Evolutionary conservation across 768 basidiomycete species (phyloP), one percentile per base, ranked within the genome.

Genomic region (Amanita pseudoporphyria): DNA sequence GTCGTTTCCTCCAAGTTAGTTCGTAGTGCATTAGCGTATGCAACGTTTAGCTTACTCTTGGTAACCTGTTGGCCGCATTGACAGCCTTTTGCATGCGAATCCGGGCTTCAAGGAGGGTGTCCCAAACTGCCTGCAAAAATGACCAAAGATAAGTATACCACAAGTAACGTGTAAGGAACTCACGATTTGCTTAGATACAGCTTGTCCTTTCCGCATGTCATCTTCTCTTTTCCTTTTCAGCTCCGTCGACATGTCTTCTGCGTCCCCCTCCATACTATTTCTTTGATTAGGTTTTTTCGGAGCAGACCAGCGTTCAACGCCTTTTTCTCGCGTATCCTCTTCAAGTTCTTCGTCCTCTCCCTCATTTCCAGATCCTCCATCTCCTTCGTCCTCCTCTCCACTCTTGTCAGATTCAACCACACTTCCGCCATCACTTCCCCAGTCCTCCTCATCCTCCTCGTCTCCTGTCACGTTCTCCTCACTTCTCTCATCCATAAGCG

Each of bases 31-130:
- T 14, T 39, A 12, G 6, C 19, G 21, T 21, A 28, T 19, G 28
- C 7, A 47, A 24, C 4, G 36, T 6, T 26, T 32, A 30, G 66
- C 81, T 56, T 59, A 84, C 89, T 30, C 55, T 59, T 30, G 87
- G 84, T 5, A 96, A 71, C 43, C 68, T 68, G 58, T 90, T 87
- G 5, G 81, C 72, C 9, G 82, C 69, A 1, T 70, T 58, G 39
- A 81, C 71, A 19, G 83, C 77, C 68, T 93, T 97, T 67, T 97
- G 95, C 38, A 96, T 65, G 21, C 82, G 82, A 62, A 98, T 98
- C 31, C 95, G 80, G n/a, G 87, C 79, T 61, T 96, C 89, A 24
- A 97, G 73, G 32, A 97, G 71, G 4, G 76, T 72, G 62, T 97
- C 91, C 87, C 91, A 96, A 31, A 93, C 65, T 2, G 73, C 71